A percentile compares a stretch with the other conserved stretches of the same genome.
Conservation (phyloP, 139 green algal species). For the Chlamydomonas asymmetrica region DNA sequence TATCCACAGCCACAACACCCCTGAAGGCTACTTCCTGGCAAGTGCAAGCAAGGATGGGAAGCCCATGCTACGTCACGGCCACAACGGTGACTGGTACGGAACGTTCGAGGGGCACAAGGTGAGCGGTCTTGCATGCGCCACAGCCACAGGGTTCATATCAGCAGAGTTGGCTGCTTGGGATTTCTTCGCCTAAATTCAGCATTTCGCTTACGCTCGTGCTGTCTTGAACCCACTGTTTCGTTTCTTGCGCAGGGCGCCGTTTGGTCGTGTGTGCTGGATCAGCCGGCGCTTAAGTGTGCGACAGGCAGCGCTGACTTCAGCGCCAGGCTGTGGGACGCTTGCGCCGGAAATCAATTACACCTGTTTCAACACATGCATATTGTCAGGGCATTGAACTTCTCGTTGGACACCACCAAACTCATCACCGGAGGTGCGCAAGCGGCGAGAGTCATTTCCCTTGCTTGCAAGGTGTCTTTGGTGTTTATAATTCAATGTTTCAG, state of each 20-base stretch:
- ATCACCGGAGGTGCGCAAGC: constrained; percentile 66
- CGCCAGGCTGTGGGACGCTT: constrained; percentile 93
- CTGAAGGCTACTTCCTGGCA: constrained; percentile 95
- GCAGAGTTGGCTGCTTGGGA: too few relatives aligned
- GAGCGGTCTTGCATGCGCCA: background rate
- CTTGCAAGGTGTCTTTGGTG: too few relatives aligned
- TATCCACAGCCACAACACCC: constrained; percentile 79
- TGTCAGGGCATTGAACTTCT: constrained; percentile 84
- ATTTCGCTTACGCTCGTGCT: too few relatives aligned
- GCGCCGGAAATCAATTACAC: constrained; percentile 87
- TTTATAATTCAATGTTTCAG: too few relatives aligned
- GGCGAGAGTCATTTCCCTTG: too few relatives aligned
- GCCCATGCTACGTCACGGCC: constrained; percentile 95
- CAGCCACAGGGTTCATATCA: too few relatives aligned
- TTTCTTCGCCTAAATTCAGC: too few relatives aligned
- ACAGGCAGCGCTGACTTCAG: constrained; percentile 96
- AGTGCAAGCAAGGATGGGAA: constrained; percentile 95
- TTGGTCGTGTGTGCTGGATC: constrained; percentile 92
- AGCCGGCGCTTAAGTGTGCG: constrained; percentile 79
- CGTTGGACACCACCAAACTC: constrained; percentile 50
- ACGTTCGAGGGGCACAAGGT: constrained; percentile 98
- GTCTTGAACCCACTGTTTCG: background rate
- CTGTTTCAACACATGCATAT: constrained; percentile 94
- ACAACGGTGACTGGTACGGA: constrained; percentile 97
- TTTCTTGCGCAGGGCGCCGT: constrained; percentile 77